Base-by-base conservation (phyloP, 192 early-diverging fungal genomes). In the Funneliformis mosseae region DNA sequence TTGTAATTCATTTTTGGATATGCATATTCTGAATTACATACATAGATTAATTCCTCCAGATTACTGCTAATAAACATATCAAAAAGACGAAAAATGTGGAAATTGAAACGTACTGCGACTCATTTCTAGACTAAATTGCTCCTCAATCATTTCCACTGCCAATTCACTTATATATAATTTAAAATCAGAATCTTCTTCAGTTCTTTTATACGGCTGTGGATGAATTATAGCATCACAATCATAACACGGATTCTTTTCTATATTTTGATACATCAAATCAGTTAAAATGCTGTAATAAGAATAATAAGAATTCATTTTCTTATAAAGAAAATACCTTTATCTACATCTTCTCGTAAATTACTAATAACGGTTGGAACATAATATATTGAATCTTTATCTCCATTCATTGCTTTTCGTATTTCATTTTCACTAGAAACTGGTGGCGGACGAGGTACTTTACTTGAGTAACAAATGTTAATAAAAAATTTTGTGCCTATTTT, bases 171-270 rank as follows among this genome's bases (percentile, higher is more conserved):
- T 82, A 83, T 93, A 95, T 18, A 91, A 74, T 63, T 90, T 87
- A 80, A 86, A 95, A 76, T 93, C 91, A 18, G 82, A 73, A 48
- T 95, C 93, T 55, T 81, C 80, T 43, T 82, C 80, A 21, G 90
- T 74, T 70, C 94, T 89, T 46, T 84, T 75, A 41, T 86, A 86
- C 23, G 90, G 84, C 11, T 88, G 79, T 3, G 88, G 85, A 79
- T 95, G 84, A 39, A 95, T 83, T 70, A 92, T 92, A 16, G 91
- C 92, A 83, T 95, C 93, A 73, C 91, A 87, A 5, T 93, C 91
- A 7, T 92, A 73, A 71, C 88, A 90, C 14, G 67, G 50, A 41
- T 84, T 85, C 28, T 86, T 84, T 0, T 28, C 33, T 68, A 42
- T 25, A 21, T 78, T 59, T 74, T 23, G 7, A 60, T 39, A 41